These are phyloP conservation scores for Populus simonii DNA, from an alignment of 345 rosid genomes.

Conservation along the genomic window DNA sequence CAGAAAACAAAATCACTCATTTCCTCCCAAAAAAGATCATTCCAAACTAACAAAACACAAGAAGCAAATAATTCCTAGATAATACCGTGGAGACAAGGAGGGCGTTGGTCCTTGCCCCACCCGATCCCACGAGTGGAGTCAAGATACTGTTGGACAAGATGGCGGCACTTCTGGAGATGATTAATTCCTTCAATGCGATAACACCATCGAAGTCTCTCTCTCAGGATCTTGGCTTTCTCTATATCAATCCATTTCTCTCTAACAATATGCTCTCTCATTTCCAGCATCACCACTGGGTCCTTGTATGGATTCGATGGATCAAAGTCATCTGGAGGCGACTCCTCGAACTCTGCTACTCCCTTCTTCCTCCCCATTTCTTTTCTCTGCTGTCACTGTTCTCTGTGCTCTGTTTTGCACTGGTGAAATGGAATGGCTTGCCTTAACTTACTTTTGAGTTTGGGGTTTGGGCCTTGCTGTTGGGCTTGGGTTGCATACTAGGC, in stretches of 20 bases:
- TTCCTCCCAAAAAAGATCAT: neutral
- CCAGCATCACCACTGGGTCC: conserved; percentile 98
- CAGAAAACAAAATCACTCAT: neutral
- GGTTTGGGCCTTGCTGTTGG: neutral
- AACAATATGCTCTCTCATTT: conserved; percentile 93
- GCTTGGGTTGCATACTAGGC: neutral
- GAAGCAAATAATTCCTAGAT: neutral
- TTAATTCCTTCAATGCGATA: conserved; percentile 96
- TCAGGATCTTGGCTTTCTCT: conserved; percentile 93
- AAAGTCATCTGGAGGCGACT: conserved; percentile 93
- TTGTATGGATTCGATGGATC: conserved; percentile 81
- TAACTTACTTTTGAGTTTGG: neutral
- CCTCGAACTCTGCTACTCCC: conserved; percentile 84
- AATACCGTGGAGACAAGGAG: conserved; percentile 77
- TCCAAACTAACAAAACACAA: neutral
- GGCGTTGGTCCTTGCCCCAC: conserved; percentile 99
- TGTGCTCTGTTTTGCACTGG: neutral
- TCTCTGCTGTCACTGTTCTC: neutral
- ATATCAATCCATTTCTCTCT: conserved; percentile 99
- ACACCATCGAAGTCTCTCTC: conserved; percentile 91
- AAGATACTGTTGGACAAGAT: conserved; percentile 85
- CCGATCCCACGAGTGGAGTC: conserved; percentile 98
- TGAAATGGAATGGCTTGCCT: neutral
- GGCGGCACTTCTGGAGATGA: conserved; percentile 96
- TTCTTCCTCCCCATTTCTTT: conserved; percentile 87